phyloP scores from a whole-genome alignment of 257 asterid genomes.

The Penstemon davidsonii region DNA sequence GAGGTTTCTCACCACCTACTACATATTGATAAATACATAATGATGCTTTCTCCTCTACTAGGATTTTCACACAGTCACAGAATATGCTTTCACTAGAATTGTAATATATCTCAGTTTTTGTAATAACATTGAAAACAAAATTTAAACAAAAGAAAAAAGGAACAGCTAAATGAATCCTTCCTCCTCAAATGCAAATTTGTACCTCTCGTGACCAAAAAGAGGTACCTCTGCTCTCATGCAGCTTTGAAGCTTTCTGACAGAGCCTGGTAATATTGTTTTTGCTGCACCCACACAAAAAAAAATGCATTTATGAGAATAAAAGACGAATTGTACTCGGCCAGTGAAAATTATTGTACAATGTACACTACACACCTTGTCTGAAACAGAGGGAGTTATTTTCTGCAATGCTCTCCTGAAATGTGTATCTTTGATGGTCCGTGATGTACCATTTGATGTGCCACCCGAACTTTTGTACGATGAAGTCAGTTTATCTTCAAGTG shows the following conservation, averaged over 20 bases:
- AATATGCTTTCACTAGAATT: no score
- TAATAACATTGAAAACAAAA: no score
- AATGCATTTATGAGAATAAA: neutral
- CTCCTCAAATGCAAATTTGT: no score
- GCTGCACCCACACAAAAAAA: neutral
- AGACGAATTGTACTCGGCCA: neutral
- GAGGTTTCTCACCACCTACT: no score
- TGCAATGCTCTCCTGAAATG: constrained; percentile 63
- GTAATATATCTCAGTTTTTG: no score
- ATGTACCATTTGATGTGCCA: constrained; percentile 26
- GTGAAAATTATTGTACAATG: neutral
- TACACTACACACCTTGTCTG: constrained; percentile 41
- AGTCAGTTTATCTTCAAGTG: constrained; percentile 54
- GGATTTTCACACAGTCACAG: no score
- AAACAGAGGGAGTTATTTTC: constrained; percentile 64
- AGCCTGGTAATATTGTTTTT: neutral
- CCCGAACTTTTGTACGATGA: constrained; percentile 20
- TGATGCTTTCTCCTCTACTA: no score
- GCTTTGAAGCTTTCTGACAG: neutral
- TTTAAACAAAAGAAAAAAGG: no score
- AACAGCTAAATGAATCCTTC: no score
- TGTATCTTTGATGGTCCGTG: constrained; percentile 46
- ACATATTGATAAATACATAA: no score
- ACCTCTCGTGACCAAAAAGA: no score
- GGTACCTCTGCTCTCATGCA: neutral